Base-by-base conservation (phyloP, 495 filamentous ascomycete species). In the Talaromyces wortmannii region DNA sequence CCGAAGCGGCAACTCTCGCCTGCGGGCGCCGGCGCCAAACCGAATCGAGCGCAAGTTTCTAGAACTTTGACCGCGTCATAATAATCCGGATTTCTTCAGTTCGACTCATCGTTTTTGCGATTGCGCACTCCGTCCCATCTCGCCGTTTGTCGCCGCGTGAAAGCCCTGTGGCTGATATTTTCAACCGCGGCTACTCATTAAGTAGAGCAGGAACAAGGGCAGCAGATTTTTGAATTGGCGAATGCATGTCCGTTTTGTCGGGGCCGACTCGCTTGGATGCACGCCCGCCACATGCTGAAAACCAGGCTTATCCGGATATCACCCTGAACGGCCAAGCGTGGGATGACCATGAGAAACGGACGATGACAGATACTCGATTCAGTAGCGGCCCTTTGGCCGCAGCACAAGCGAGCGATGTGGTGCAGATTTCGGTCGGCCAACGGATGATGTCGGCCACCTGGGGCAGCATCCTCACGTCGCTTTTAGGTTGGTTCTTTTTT, bases 401-500 rank as follows among this genome's bases (percentile, higher is more conserved):
- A 11, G 18, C 51, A 30, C 8, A 43, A 31, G n/a, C 13, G 15
- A 23, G 30, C n/a, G 33, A 50, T 16, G 15, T 18, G 11, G 54
- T 8, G 43, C 40, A 91, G 56, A 88, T 91, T 55, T 89, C 92
- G 2, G 77, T 90, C 13, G 65, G 73, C 7, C 95, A 97, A 72
- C 91, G 90, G 72, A 98, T 98, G 95, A 66, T 94, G 32, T 96
- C 92, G 55, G 94, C 94, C 7, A 90, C 91, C 15, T 86, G 84
- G 8, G 94, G 94, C 17, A 97, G 91, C 64, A 71, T 97, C 56
- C 70, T 97, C 51, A 97, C 94, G 8, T 90, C 88, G 31, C 71
- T 98, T 11, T 78, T 97, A 51, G 92, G 92, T 96, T 80, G 55
- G 81, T 59, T 44, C 30, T 45, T 45, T 48, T n/a, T 6, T 18